These are phyloP conservation scores for Monosporozyma unispora DNA, from an alignment of 805 yeast genomes.

Conservation along the genomic window DNA sequence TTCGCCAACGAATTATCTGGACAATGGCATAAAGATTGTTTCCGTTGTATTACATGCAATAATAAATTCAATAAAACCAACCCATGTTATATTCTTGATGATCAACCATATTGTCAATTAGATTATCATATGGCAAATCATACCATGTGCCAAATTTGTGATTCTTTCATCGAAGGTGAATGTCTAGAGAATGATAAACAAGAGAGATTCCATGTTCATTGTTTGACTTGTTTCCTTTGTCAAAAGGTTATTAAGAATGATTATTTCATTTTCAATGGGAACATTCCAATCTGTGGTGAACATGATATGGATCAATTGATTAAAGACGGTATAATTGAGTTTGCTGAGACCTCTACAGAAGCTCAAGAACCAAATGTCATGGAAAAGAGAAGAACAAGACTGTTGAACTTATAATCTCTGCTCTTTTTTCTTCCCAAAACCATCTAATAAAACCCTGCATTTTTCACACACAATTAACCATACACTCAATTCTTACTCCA, in stretches of 20 bases:
- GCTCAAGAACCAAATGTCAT: constrained; percentile 6
- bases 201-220: constrained; percentile 66
- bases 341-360: background rate
- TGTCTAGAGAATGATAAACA: constrained; percentile 70
- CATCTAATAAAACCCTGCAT: background rate
- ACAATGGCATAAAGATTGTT: constrained; percentile 89
- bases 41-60: constrained; percentile 61
- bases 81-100: constrained; percentile 67
- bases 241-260: constrained; percentile 40
- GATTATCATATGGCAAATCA: constrained; percentile 71
- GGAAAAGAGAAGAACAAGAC: constrained; percentile 23
- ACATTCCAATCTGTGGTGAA: constrained; percentile 22
- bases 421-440: background rate
- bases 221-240: constrained; percentile 66
- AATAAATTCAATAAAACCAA: constrained; percentile 48
- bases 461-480: no score
- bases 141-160: constrained; percentile 65
- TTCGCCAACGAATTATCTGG: constrained; percentile 52
- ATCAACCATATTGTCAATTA: constrained; percentile 70
- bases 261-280: constrained; percentile 33
- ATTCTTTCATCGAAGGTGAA: constrained; percentile 75
- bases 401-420: constrained; percentile 12
- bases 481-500: no score
- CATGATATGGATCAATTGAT: constrained; percentile 18
- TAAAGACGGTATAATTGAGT: constrained; percentile 3